These are phyloP conservation scores for Prototheca cutis DNA, from an alignment of 163 green algal genomes.

Conservation along the genomic window DNA sequence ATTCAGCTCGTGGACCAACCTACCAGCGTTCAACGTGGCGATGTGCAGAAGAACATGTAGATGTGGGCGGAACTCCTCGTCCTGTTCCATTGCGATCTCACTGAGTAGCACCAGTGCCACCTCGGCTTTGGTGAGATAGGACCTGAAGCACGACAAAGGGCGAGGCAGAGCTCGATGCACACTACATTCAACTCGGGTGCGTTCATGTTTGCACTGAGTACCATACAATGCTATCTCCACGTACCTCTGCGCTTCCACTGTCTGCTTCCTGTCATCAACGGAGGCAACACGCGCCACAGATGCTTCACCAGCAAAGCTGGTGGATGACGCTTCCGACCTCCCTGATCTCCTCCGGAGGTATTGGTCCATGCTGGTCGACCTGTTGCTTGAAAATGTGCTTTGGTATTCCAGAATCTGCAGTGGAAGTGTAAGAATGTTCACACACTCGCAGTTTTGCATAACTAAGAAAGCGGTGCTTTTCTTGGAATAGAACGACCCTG, in stretches of 20 bases:
- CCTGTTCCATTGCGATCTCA: constrained; percentile 79
- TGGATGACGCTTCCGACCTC: not conserved
- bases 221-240: too few relatives aligned
- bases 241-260: too few relatives aligned
- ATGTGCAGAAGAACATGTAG: constrained; percentile 70
- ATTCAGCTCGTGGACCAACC: too few relatives aligned
- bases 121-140: constrained; percentile 56
- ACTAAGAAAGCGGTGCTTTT: too few relatives aligned
- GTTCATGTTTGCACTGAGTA: too few relatives aligned
- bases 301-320: not conserved
- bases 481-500: too few relatives aligned
- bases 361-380: not conserved
- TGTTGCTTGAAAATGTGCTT: not conserved
- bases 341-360: not conserved
- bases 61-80: constrained; percentile 74
- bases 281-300: not conserved
- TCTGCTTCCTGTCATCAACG: not conserved
- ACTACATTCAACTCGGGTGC: too few relatives aligned
- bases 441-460: too few relatives aligned
- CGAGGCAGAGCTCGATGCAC: too few relatives aligned
- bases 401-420: constrained; percentile 21
- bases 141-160: constrained; percentile 12
- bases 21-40: constrained; percentile 8
- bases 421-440: too few relatives aligned
- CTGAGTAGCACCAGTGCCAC: constrained; percentile 74